phyloP scores from a whole-genome alignment of 1,139 yeast species.

The Kurtzmaniella natalensis region DNA sequence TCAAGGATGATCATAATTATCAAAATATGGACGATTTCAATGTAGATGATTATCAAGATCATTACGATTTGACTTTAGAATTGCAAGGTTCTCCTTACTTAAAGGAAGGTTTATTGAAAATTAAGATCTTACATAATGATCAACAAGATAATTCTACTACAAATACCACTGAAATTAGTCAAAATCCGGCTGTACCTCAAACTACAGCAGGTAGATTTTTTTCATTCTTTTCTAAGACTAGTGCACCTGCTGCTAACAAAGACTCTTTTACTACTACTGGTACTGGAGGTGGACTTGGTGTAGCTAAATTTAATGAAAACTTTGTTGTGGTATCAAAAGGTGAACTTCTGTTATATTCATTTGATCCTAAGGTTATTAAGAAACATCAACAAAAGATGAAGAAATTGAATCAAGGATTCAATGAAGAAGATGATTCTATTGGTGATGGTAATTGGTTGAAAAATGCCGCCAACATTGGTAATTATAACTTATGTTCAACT shows the following conservation, averaged over 20 bases:
- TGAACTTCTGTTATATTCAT: constrained; percentile 49
- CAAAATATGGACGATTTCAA: constrained; percentile 33
- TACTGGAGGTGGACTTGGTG: constrained; percentile 19
- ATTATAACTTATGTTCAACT: constrained; percentile 46
- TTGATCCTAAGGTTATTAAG: constrained; percentile 43
- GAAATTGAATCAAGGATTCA: constrained; percentile 21
- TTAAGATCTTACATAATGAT: constrained; percentile 42
- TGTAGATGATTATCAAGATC: constrained; percentile 44
- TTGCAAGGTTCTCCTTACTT: constrained; percentile 74
- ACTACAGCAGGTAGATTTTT: constrained; percentile 18
- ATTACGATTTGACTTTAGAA: constrained; percentile 56
- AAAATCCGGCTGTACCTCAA: constrained; percentile 24
- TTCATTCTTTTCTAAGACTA: constrained; percentile 19
- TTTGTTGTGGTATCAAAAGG: constrained; percentile 59
- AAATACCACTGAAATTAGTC: constrained; percentile 14
- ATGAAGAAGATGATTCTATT: constrained; percentile 23
- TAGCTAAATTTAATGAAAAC: constrained; percentile 39
- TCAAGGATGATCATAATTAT: constrained; percentile 12
- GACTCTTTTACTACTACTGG: constrained; percentile 12
- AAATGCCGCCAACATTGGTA: constrained; percentile 46
- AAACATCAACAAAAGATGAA: constrained; percentile 34
- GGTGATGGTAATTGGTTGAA: constrained; percentile 73
- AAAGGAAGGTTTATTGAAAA: constrained; percentile 67
- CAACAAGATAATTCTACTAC: constrained; percentile 25
- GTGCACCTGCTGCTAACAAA: constrained; percentile 9